Conservation (phyloP, 306 rosid species). For the Abrus precatorius region DNA sequence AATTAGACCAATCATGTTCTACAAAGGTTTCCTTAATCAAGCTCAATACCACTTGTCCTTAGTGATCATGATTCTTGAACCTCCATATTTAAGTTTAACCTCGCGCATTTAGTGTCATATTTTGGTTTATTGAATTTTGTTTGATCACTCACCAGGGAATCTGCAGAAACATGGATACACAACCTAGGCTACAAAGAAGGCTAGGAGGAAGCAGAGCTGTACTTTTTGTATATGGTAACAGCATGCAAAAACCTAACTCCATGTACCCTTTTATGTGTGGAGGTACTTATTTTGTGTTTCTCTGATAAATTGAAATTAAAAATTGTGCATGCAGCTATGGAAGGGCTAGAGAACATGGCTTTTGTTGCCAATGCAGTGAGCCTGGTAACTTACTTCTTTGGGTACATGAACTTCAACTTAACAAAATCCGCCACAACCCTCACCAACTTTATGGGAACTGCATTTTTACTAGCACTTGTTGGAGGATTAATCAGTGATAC, state of each 20-base stretch:
- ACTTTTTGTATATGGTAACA: conserved; percentile 71
- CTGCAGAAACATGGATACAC: conserved; percentile 50
- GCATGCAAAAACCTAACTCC: background rate
- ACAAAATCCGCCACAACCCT: conserved; percentile 78
- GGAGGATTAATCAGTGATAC: conserved; percentile 82
- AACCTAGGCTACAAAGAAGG: conserved; percentile 48
- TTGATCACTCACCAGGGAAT: conserved; percentile 57
- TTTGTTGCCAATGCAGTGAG: conserved; percentile 69
- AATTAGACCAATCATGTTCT: background rate
- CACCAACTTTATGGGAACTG: conserved; percentile 85
- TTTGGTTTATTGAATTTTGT: conserved; percentile 28
- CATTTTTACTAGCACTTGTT: conserved; percentile 69
- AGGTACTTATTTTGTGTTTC: background rate
- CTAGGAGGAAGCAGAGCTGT: conserved; percentile 76
- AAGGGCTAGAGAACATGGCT: conserved; percentile 90
- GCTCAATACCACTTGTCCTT: background rate
- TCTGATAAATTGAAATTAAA: background rate
- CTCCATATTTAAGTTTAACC: conserved; percentile 6
- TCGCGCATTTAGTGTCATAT: conserved; percentile 14
- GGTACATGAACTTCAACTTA: conserved; percentile 77
- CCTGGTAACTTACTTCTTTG: conserved; percentile 77
- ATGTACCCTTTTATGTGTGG: background rate
- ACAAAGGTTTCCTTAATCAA: background rate
- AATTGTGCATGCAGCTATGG: conserved; percentile 62
- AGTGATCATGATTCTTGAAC: conserved; percentile 6